Base-by-base conservation (phyloP, 2,329 filamentous ascomycete species). In the Neoarthrinium moseri region DNA sequence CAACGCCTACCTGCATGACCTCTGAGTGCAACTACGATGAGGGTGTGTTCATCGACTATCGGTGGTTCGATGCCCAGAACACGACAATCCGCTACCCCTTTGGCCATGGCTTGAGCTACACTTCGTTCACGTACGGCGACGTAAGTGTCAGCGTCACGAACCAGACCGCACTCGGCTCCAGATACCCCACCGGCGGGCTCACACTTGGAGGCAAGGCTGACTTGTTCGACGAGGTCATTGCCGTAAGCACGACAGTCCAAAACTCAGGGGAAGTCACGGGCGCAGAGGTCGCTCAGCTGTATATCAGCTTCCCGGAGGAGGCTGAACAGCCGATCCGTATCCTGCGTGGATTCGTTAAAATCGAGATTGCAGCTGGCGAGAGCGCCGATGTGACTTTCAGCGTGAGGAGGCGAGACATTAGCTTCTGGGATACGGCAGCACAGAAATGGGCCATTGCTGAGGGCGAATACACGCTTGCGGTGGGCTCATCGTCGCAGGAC, bases 211-310 rank as follows among this genome's bases (percentile, higher is more conserved):
- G 75, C 2, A 64, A 62, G 4, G 58, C 64, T 1, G 72, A 76
- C 46, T 68, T 79, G 23, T 77, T 69, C 56, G 70, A 74, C 11
- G 59, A 58, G 0, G 65, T 74, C 0, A 66, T 68, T 4, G 71
- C 67, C 6, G 78, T 85, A 11, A 80, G 78, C 0, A 78, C 78
- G 0, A 81, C 72, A 2, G 69, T 91, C 29, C 77, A 73, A 46
- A 91, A 92, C 70, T 80, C 73, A 2, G 87, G 87, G 26, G 60
- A 56, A 0, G 68, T 82, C 0, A 62, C 67, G 2, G 86, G 86
- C 17, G 83, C 85, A 51, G 82, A 86, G 51, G 80, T 89, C 0
- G 72, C 80, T 0, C 86, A 90, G 72, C 64, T 88, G 5, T 79
- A 77, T 56, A 57, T 78, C 17, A 64, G 66, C 6, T 65, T 73